phyloP scores from a whole-genome alignment of 768 basidiomycete genomes.

The Chalciporus sphaerocephalus region DNA sequence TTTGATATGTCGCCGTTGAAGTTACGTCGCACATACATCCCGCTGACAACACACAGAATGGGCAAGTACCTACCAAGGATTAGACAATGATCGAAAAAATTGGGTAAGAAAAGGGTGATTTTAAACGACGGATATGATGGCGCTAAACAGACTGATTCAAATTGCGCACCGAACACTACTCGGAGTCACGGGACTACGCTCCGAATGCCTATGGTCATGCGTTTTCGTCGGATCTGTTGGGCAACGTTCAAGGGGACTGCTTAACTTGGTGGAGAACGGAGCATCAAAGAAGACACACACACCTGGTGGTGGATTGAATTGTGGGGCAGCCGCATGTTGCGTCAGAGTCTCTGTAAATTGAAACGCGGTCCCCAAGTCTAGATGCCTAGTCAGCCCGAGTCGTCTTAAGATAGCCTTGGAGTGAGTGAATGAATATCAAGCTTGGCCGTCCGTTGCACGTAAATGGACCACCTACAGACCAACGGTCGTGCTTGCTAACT shows the following conservation, averaged over 20 bases:
- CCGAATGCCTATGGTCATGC: neutral
- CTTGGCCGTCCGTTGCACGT: constrained; percentile 15
- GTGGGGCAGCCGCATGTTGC: constrained; percentile 26
- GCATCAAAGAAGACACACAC: constrained; percentile 1
- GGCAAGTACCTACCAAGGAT: constrained; percentile 1
- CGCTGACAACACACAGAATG: constrained; percentile 14
- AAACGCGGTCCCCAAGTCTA: neutral
- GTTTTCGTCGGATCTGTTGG: constrained; percentile 7
- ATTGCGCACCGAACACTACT: neutral
- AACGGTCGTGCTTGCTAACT: constrained; percentile 4
- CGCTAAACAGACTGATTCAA: constrained; percentile 1
- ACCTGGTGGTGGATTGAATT: constrained; percentile 9
- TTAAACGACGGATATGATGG: neutral
- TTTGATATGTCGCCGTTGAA: constrained; percentile 15
- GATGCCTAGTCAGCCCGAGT: constrained; percentile 5
- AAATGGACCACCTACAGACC: constrained; percentile 14
- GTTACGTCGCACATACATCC: constrained; percentile 10
- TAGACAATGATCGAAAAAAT: constrained; percentile 3
- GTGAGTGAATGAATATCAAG: constrained; percentile 10
- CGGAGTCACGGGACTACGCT: constrained; percentile 2
- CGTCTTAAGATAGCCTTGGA: constrained; percentile 2
- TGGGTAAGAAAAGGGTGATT: constrained; percentile 12
- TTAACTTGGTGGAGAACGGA: constrained; percentile 5
- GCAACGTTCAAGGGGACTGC: constrained; percentile 26
- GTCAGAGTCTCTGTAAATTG: constrained; percentile 1